Percentiles rank a stretch among this genome's conserved stretches.
Conservation (phyloP, 768 basidiomycete species). For the Leccinum rimulosum region DNA sequence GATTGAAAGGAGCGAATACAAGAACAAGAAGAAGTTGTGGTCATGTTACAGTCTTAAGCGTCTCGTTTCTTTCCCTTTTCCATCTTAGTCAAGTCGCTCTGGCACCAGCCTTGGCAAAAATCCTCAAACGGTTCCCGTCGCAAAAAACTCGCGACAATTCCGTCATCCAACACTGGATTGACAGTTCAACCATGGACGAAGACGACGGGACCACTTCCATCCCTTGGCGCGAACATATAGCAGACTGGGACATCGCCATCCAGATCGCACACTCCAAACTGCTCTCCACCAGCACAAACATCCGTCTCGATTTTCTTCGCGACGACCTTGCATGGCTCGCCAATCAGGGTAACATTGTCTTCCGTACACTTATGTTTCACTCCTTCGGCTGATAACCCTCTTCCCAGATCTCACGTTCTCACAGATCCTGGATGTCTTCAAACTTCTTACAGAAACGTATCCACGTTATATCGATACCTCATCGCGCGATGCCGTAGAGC, state of each 20-base stretch:
- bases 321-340: conserved; percentile 60
- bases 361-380: neutral
- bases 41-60: neutral
- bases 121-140: neutral
- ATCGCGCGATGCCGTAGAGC: conserved; percentile 72
- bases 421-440: conserved; percentile 68
- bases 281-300: conserved; percentile 51
- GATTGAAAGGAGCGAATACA: too few species aligned
- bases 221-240: conserved; percentile 52
- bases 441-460: conserved; percentile 71
- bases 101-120: neutral
- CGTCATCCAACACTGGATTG: conserved; percentile 56
- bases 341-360: conserved; percentile 53
- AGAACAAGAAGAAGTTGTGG: neutral
- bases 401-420: conserved; percentile 54
- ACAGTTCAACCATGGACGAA: conserved; percentile 19
- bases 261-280: conserved; percentile 51
- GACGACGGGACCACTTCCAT: conserved; percentile 29
- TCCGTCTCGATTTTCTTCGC: conserved; percentile 54
- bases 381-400: conserved; percentile 1
- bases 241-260: conserved; percentile 54
- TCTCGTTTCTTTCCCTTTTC: neutral
- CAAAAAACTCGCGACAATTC: neutral
- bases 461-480: conserved; percentile 71
- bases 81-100: neutral